Evolutionary conservation across 140 eudicot species (phyloP).

Genomic region (Oenanthe javanica): DNA sequence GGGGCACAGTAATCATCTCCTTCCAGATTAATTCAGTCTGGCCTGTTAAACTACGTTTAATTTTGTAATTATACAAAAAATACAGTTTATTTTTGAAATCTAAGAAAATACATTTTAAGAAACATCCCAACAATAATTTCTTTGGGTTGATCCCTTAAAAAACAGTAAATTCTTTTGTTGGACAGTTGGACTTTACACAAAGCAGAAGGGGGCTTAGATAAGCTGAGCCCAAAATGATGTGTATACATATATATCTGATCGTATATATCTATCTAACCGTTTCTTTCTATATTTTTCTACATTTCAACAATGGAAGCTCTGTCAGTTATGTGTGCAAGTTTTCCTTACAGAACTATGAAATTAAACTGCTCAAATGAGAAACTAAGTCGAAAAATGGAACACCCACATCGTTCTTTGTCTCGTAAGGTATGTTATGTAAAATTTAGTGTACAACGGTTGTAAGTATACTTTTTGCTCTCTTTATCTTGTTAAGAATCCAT

Average conservation of each 20-base stretch:
- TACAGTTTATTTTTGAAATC: no score
- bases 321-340: background rate
- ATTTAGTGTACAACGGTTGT: background rate
- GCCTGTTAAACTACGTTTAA: no score
- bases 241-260: background rate
- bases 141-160: no score
- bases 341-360: background rate
- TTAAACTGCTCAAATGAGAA: background rate
- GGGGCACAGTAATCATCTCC: no score
- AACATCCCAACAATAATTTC: no score
- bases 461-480: background rate
- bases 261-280: no score
- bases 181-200: no score
- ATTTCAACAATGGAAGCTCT: conserved; percentile 1
- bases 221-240: background rate
- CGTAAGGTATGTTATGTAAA: background rate
- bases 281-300: background rate
- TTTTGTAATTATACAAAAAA: no score
- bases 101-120: no score
- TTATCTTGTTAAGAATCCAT: background rate
- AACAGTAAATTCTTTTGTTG: no score
- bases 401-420: conserved; percentile 7
- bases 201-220: background rate
- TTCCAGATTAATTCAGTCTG: no score
- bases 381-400: background rate